Percentiles rank a stretch among this genome's conserved stretches.
These are phyloP conservation scores for Elsinoe fawcettii DNA, from an alignment of 2,329 filamentous ascomycete genomes.

Conservation along the genomic window DNA sequence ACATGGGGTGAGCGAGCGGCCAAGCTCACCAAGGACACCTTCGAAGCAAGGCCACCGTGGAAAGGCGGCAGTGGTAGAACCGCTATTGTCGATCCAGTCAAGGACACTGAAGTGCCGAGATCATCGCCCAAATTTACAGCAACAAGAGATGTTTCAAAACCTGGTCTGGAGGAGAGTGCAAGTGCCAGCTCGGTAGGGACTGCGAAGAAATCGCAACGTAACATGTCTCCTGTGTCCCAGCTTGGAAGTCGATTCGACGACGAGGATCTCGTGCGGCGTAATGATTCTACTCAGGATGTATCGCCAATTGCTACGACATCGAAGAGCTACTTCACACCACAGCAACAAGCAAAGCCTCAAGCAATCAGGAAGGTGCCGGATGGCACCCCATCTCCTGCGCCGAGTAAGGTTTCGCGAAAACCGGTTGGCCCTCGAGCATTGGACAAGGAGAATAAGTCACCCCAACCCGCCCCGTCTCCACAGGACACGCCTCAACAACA, in stretches of 20 bases:
- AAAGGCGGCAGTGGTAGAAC: constrained; percentile 11
- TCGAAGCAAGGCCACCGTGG: constrained; percentile 19
- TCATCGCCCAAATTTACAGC: constrained; percentile 1
- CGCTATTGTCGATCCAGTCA: constrained; percentile 15
- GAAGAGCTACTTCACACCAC: not conserved
- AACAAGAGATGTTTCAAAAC: constrained; percentile 1
- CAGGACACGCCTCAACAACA: not conserved
- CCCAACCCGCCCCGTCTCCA: not conserved
- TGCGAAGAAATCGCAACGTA: not conserved
- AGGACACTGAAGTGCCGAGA: constrained; percentile 8
- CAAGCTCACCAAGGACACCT: constrained; percentile 16
- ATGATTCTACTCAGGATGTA: constrained; percentile 10
- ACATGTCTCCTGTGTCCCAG: constrained; percentile 13
- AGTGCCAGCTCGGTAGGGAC: constrained; percentile 5
- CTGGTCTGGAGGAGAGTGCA: constrained; percentile 9
- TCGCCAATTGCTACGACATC: constrained; percentile 10
- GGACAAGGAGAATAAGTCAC: constrained; percentile 14
- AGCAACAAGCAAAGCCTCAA: not conserved
- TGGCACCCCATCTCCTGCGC: not conserved
- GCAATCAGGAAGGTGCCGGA: not conserved
- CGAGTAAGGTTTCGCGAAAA: constrained; percentile 5
- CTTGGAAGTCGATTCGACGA: constrained; percentile 13
- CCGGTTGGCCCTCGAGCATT: constrained; percentile 8
- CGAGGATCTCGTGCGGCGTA: not conserved
- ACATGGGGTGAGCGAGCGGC: constrained; percentile 17